Base-by-base conservation (phyloP, 2,329 filamentous ascomycete genomes). In the Fusarium concolor region DNA sequence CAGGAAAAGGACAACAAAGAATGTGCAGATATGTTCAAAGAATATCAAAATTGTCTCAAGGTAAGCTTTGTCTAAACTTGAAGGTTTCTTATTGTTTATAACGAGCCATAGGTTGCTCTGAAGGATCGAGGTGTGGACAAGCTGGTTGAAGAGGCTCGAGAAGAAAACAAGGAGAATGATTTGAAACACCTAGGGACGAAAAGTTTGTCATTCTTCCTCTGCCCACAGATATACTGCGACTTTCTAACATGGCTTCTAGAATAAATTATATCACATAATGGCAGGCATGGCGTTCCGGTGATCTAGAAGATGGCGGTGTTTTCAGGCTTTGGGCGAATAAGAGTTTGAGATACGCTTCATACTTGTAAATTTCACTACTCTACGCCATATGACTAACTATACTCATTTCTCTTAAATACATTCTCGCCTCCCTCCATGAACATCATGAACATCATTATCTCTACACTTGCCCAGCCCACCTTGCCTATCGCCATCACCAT, bases 121-220 rank as follows among this genome's bases (percentile, higher is more conserved):
- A 96, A 96, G 79, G 89, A 93, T 57, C 88, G 92, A 74, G 96
- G 96, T 58, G 97, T 99, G 76, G 94, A 98, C 79, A 92, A 91
- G 74, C 92, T 98, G 84, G 83, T 99, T 12, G 92, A 94, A 10
- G 96, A 98, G 74, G 95, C 95, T 18, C 86, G 94, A 62, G 93
- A 96, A 71, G 92, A 94, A 75, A 94, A 93, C 74, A 92, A 89
- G 74, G 96, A 98, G 71, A 96, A 93, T 66, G 95, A 98, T 77
- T 83, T 88, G 12, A 78, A 79, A 38, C 74, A 82, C 20, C 76
- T 83, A 57, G 77, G 78, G n/a, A 76, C 79, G 35, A 83, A 81
- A 71, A 82, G 80, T 82, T 70, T 73, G 78, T 69, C 6, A 5
- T 8, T 10, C 9, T 1, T n/a, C 2, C 12, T 14, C 5, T 26